phyloP scores from a whole-genome alignment of 2,329 filamentous ascomycete species.

The Colletotrichum noveboracense region DNA sequence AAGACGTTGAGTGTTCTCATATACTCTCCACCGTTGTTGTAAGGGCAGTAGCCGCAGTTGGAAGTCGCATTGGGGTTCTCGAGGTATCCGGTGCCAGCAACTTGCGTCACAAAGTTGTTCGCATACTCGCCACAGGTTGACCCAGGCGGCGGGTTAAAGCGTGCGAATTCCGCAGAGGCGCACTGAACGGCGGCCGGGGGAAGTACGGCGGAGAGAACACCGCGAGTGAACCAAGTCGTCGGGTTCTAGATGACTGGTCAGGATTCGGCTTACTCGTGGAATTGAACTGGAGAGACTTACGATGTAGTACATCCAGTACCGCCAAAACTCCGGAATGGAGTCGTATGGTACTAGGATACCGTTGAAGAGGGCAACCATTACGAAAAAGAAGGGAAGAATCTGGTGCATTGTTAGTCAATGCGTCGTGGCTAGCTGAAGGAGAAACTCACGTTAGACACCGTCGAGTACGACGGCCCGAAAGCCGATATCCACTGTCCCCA shows the following conservation, averaged over 20 bases:
- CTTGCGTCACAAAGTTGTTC: constrained; percentile 54
- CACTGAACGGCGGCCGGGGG: constrained; percentile 41
- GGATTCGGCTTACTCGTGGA: not conserved
- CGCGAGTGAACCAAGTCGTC: constrained; percentile 14
- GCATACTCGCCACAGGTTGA: constrained; percentile 72
- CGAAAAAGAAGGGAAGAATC: constrained; percentile 80
- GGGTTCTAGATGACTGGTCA: not conserved
- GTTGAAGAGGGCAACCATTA: constrained; percentile 79
- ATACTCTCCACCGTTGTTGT: constrained; percentile 62
- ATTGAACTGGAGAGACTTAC: not conserved
- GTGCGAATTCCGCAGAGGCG: constrained; percentile 36
- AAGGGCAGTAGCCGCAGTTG: constrained; percentile 75
- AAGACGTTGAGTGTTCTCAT: constrained; percentile 59
- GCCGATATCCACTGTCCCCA: constrained; percentile 89
- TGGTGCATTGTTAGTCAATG: constrained; percentile 20
- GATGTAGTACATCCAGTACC: constrained; percentile 35
- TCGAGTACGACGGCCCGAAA: constrained; percentile 79
- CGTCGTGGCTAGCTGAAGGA: not conserved
- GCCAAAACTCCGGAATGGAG: constrained; percentile 42
- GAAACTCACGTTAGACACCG: constrained; percentile 68
- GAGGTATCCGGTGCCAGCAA: constrained; percentile 61
- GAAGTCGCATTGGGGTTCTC: constrained; percentile 62
- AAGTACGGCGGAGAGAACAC: constrained; percentile 19
- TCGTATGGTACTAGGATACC: constrained; percentile 59
- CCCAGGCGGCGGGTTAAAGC: constrained; percentile 66